Base-by-base conservation (phyloP, 1,284 basidiomycete species). In the Moesziomyces sp. region DNA sequence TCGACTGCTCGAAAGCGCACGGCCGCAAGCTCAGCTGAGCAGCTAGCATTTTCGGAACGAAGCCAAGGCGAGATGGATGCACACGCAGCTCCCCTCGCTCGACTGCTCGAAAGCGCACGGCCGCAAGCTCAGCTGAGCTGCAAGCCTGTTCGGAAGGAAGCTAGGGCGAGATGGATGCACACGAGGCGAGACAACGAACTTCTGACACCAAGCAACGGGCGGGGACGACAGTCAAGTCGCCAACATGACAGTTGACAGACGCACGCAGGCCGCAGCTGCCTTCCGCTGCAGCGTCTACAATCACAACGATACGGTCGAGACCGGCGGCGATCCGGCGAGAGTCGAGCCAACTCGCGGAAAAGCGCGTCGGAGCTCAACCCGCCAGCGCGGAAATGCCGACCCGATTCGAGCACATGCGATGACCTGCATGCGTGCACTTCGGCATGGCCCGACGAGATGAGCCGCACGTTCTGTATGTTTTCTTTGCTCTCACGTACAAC, bases 61-160 rank as follows among this genome's bases (percentile, higher is more conserved):
- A 33, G 30, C 30, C 13, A 3, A 11, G 30, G 30, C 11, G 13
- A 13, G 10, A 33, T 33, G 30, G 10, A 33, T 13, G 11, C 30
- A 33, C 30, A 33, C 30, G 30, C 19, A 28, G 28, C 5, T 60
- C 6, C 8, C 11, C 13, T 46, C 21, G 28, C 11, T 60, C 21
- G 38, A 60, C 42, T 60, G 58, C 21, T n/a, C 18, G 3, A 26
- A 24, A 28, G 58, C 58, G 11, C 51, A 30, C 23, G 56, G 56
- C 4, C 33, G 40, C 35, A 3, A 19, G n/a, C 4, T 16, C 38
- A 5, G 14, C 14, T 18, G 38, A 40, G 38, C 38, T 18, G 38
- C 14, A 18, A 18, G 38, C 16, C 38, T 8, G 6, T 4, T 33
- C 30, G 13, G 30, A 33, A 33, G 10, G 10, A 33, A 33, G 30